Evolutionary conservation across 2,329 filamentous ascomycete species (phyloP).

Genomic region (Dothideomycetes sp.): DNA sequence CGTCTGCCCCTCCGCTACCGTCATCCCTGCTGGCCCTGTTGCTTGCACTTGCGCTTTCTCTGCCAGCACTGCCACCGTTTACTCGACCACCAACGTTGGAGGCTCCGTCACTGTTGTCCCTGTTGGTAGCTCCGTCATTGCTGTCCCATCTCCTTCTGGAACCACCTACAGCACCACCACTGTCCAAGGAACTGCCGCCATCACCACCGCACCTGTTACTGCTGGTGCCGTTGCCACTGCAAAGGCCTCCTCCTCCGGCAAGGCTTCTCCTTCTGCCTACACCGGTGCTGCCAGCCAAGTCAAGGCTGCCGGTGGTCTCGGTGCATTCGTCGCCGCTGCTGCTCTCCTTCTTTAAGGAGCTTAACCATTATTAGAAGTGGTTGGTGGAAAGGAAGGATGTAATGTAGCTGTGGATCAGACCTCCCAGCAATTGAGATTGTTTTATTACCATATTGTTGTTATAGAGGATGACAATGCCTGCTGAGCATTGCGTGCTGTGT

Average conservation of each 20-base stretch:
- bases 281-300: neutral
- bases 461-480: no score
- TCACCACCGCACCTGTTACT: neutral
- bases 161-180: neutral
- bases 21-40: conserved; percentile 14
- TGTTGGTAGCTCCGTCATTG: conserved; percentile 6
- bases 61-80: conserved; percentile 5
- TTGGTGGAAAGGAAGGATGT: no score
- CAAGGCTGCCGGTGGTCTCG: neutral
- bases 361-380: neutral
- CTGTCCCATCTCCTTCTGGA: conserved; percentile 2
- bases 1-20: conserved; percentile 1
- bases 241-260: neutral
- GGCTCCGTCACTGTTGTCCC: conserved; percentile 15
- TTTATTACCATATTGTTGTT: no score
- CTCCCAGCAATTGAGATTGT: no score
- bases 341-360: neutral
- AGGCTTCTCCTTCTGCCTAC: no score
- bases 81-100: conserved; percentile 2
- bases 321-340: neutral
- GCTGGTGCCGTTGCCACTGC: neutral
- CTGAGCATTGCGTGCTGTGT: no score
- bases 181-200: neutral
- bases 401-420: no score
- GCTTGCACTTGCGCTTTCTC: conserved; percentile 11